Evolutionary conservation across 2,329 filamentous ascomycete species (phyloP).

Genomic region (Dryadomyces quercus-mongolicae): DNA sequence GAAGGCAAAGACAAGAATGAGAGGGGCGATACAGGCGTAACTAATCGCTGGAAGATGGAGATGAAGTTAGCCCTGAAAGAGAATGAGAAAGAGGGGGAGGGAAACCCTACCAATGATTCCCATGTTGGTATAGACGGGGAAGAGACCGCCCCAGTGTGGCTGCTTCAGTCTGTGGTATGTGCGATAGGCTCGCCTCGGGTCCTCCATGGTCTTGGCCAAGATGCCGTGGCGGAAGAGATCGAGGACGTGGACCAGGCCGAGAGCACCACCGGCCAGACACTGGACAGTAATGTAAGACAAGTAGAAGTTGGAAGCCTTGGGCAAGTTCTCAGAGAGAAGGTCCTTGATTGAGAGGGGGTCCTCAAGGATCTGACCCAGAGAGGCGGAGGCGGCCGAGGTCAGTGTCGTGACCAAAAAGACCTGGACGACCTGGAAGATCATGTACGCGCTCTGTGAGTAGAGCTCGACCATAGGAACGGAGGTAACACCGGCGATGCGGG

Average conservation of each 20-base stretch:
- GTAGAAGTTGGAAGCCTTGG: slow-evolving; percentile 66
- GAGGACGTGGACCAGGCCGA: slow-evolving; percentile 61
- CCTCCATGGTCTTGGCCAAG: slow-evolving; percentile 59
- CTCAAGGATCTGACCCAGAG: slow-evolving; percentile 42
- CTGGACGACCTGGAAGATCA: slow-evolving; percentile 69
- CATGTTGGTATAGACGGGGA: slow-evolving; percentile 65
- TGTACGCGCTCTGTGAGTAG: slow-evolving; percentile 68
- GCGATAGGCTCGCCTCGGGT: slow-evolving; percentile 70
- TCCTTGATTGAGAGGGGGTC: slow-evolving; percentile 43
- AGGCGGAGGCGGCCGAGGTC: slow-evolving; percentile 57
- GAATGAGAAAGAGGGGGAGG: neutral
- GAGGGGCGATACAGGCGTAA: slow-evolving; percentile 73
- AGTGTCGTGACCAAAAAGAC: slow-evolving; percentile 76
- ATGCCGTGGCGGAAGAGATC: slow-evolving; percentile 33
- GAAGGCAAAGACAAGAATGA: slow-evolving; percentile 70
- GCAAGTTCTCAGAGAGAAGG: slow-evolving; percentile 52
- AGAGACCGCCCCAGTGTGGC: slow-evolving; percentile 65
- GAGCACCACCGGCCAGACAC: slow-evolving; percentile 64
- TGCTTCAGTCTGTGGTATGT: slow-evolving; percentile 58
- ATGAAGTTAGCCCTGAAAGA: slow-evolving; percentile 12
- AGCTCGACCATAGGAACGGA: slow-evolving; percentile 63
- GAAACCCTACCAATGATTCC: slow-evolving; percentile 47
- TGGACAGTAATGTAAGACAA: slow-evolving; percentile 79
- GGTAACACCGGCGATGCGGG: slow-evolving; percentile 57
- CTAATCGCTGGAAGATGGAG: slow-evolving; percentile 40